Base-by-base conservation (phyloP, 805 yeast genomes). In the Metschnikowia bowlesiae region DNA sequence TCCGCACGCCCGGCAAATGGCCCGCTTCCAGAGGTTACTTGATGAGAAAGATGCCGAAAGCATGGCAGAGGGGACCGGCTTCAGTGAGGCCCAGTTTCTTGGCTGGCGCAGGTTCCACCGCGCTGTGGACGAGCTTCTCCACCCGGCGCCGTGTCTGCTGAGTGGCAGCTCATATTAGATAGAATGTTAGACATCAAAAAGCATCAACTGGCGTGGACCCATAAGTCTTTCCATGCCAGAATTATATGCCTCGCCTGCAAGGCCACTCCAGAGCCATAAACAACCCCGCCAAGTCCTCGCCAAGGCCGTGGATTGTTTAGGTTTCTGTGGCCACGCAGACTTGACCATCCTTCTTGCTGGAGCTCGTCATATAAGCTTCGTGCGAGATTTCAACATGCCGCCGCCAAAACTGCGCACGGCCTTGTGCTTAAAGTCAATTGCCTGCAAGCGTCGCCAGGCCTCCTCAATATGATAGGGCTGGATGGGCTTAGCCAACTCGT, bases 401-500 rank as follows among this genome's bases (percentile, higher is more conserved):
- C 90, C 96, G 32, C 83, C 79, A 64, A 84, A 89, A 47, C 85
- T 83, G 52, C 89, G 74, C 39, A 83, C 64, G 2, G 94, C 85
- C 52, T 78, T 81, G 54, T 81, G 84, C 42, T 75, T 78, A 60
- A 79, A 80, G 40, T 77, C 76, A 1, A 65, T 69, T 1, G 74
- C 68, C 65, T 90, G 97, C 39, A 89, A 66, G 47, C 85, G 70
- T 60, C 97, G 74, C 90, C 94, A 89, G 0, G 97, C 97, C 62
- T 89, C 96, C 52, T 84, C 84, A 9, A 91, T 83, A 65, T 91
- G 96, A 51, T 81, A 80, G 0, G 92, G 88, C 63, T 81, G 72
- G 35, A 91, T 75, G 0, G 97, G 96, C 49, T 80, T 80, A 13
- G 84, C 86, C 46, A 84, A 81, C 60, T 88, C 89, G 60, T 89